Base-by-base conservation (phyloP, 2,329 filamentous ascomycete genomes). In the Plectosphaerella sp. region DNA sequence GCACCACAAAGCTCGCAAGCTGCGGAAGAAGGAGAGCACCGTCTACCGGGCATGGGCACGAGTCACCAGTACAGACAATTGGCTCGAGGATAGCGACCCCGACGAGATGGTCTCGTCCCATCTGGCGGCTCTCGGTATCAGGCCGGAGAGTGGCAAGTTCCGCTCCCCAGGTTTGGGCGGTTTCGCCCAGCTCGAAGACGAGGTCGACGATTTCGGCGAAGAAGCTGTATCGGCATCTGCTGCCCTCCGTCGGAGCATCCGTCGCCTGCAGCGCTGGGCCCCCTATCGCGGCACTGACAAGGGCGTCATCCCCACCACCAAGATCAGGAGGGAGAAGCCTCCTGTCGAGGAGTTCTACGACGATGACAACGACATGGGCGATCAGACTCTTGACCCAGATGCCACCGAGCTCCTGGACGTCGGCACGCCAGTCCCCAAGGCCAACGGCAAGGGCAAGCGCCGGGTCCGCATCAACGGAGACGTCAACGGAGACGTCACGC, bases 191-290 rank as follows among this genome's bases (percentile, higher is more conserved):
- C 71, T 88, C 1, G 70, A 70, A 18, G 69, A 72, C 15, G 88
- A 92, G 64, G 68, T 76, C 0, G 86, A 90, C 55, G 89, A 93
- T 68, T 88, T 84, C 59, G 89, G 89, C 43, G 89, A 93, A 66
- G 88, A 93, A 66, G 77, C 83, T 6, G 78, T 79, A 51, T 76
- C 82, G 2, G 86, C 89, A 53, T 80, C 83, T 4, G 82, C 87
- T 11, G 80, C 88, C 8, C 70, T 93, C 16, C 75, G 85, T 50
- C 79, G 87, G 15, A 77, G 79, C 1, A 72, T 77, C 18, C 78
- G 89, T 25, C 78, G 89, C 41, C 72, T 93, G n/a, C 73, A 79
- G 49, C 79, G 89, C 33, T 93, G 89, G 89, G 78, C 83, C 47
- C 72, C 72, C n/a, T 69, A 71, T 3, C 71, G 67, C 11, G 69